phyloP scores from a whole-genome alignment of 2,329 filamentous ascomycete genomes.

The Aspergillus alliaceus region DNA sequence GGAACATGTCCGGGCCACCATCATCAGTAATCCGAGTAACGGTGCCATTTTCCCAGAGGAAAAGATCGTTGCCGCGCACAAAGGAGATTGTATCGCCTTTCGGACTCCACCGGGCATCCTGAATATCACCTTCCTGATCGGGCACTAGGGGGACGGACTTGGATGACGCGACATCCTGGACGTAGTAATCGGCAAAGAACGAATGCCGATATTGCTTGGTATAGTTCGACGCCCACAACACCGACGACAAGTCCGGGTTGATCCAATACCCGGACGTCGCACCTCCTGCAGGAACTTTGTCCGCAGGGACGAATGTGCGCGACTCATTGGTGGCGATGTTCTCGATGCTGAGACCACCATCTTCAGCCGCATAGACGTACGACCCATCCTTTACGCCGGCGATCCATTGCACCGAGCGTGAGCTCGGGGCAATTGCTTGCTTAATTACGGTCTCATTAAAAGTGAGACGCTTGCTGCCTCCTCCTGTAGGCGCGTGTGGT shows the following conservation, averaged over 20 bases:
- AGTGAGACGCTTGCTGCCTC: constrained; percentile 56
- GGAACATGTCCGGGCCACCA: constrained; percentile 79
- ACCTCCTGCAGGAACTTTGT: constrained; percentile 54
- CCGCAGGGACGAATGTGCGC: constrained; percentile 58
- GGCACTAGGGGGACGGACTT: constrained; percentile 52
- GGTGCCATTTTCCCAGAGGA: constrained; percentile 56
- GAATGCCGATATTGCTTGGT: constrained; percentile 70
- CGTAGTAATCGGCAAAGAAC: constrained; percentile 66
- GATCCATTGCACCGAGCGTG: constrained; percentile 58
- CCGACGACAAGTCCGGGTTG: constrained; percentile 57
- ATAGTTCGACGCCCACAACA: constrained; percentile 65
- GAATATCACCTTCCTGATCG: constrained; percentile 64
- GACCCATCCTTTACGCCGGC: constrained; percentile 60
- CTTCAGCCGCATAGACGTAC: constrained; percentile 55
- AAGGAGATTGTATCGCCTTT: constrained; percentile 62
- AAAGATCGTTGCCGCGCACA: constrained; percentile 67
- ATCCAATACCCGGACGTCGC: constrained; percentile 60
- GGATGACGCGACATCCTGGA: constrained; percentile 60
- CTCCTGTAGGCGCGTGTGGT: constrained; percentile 57
- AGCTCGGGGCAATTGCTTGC: constrained; percentile 48
- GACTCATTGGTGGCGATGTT: constrained; percentile 61
- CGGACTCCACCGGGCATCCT: constrained; percentile 65
- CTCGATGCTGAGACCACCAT: constrained; percentile 59
- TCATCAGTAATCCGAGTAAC: constrained; percentile 72
- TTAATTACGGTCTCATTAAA: constrained; percentile 61